Conservation (phyloP, 2,329 filamentous ascomycete genomes). For the Macrophomina pseudophaseolina region DNA sequence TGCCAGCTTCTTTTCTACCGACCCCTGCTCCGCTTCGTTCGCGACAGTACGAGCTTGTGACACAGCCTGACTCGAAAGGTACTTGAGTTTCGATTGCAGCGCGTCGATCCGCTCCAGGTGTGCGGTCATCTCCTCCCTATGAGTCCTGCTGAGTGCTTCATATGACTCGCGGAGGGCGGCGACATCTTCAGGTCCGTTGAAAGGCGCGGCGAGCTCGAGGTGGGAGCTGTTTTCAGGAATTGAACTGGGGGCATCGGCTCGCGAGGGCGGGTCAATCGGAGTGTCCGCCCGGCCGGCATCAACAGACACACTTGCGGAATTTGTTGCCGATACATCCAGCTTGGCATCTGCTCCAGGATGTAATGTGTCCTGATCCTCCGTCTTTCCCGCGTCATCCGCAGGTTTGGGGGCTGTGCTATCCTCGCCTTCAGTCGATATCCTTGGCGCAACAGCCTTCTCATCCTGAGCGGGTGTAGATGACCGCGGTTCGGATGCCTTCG, state of each 20-base stretch:
- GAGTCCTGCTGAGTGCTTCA: slow-evolving; percentile 59
- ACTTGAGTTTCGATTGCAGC: slow-evolving; percentile 87
- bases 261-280: slow-evolving; percentile 15
- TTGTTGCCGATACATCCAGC: neutral
- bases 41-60: slow-evolving; percentile 75
- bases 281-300: slow-evolving; percentile 41
- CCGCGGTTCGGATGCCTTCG: slow-evolving; percentile 41
- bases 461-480: slow-evolving; percentile 23
- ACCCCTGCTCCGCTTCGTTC: slow-evolving; percentile 66
- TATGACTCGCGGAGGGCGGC: slow-evolving; percentile 57
- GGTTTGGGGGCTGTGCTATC: neutral
- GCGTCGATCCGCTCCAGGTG: slow-evolving; percentile 92
- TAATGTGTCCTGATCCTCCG: slow-evolving; percentile 31
- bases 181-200: slow-evolving; percentile 41
- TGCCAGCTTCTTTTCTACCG: slow-evolving; percentile 76
- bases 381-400: slow-evolving; percentile 27
- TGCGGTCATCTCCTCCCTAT: slow-evolving; percentile 81
- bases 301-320: slow-evolving; percentile 41
- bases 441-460: neutral
- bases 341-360: neutral
- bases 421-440: neutral
- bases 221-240: slow-evolving; percentile 34
- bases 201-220: slow-evolving; percentile 40
- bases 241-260: slow-evolving; percentile 5
- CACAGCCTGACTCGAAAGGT: slow-evolving; percentile 79